Base-by-base conservation (phyloP, 495 filamentous ascomycete species). In the Hypoxylon intermedium region DNA sequence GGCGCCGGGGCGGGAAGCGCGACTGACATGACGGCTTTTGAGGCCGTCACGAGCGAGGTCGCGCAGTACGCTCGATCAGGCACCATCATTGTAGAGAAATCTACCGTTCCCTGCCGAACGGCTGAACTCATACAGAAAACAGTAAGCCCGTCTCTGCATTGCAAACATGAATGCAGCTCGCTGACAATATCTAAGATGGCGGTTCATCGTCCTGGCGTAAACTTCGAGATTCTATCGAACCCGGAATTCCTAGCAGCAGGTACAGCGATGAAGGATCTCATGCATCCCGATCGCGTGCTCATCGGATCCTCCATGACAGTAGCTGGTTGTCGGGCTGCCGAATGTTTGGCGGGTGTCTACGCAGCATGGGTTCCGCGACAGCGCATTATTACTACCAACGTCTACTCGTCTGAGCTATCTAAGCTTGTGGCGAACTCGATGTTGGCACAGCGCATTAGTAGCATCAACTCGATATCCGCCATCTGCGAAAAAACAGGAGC, bases 181-280 rank as follows among this genome's bases (percentile, higher is more conserved):
- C 62, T 65, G 23, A 61, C n/a, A 24, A 7, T 38, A 21, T 41
- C 15, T 9, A 30, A 81, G 78, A 60, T 82, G 31, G 69, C 69
- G 13, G 65, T 74, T 36, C 60, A 82, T 51, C 82, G 82, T 2
- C 87, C 88, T 0, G 82, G 81, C 2, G 75, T 85, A 12, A 75
- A 71, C 3, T 92, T 93, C 58, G 87, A 93, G 57, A 81, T 95
- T 20, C 80, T 95, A 3, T 92, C 89, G 9, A 95, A 93, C 67
- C 91, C 91, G 2, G 90, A 95, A 63, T 93, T 93, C 58, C 77
- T 93, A 0, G 87, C 91, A 7, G 89, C 91, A 56, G 91, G 91
- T 12, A 90, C 87, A 0, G 91, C 91, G 0, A 79, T 93, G 53
- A 67, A 80, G 6, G 85, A 93, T 65, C 74, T 93, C 15, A 80